phyloP scores from a whole-genome alignment of 805 yeast species.

The Ogataea methylovora region DNA sequence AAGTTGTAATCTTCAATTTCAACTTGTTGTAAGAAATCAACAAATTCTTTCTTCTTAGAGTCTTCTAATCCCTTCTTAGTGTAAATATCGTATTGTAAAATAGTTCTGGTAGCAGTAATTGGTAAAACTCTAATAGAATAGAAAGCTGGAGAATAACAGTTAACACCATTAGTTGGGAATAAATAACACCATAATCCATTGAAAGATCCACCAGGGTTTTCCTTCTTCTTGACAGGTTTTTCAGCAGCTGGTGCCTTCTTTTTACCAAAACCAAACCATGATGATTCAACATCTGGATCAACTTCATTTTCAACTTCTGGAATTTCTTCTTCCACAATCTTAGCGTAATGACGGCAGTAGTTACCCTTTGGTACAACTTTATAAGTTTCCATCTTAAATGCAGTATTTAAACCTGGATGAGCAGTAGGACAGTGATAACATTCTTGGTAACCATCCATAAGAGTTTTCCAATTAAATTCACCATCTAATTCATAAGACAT shows the following conservation, averaged over 20 bases:
- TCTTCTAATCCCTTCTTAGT: slow-evolving; percentile 51
- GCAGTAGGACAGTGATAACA: slow-evolving; percentile 66
- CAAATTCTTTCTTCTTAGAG: slow-evolving; percentile 49
- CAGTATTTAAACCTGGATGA: slow-evolving; percentile 50
- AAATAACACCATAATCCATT: slow-evolving; percentile 58
- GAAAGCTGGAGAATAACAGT: slow-evolving; percentile 64
- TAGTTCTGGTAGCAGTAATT: slow-evolving; percentile 42
- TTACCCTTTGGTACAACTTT: slow-evolving; percentile 52
- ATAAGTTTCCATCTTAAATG: slow-evolving; percentile 59
- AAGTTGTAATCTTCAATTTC: slow-evolving; percentile 56
- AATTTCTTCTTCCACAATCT: slow-evolving; percentile 33
- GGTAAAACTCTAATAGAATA: slow-evolving; percentile 56
- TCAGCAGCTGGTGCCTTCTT: slow-evolving; percentile 20
- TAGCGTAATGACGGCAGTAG: slow-evolving; percentile 57
- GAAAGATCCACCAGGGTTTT: slow-evolving; percentile 53
- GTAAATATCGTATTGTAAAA: slow-evolving; percentile 53
- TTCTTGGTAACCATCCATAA: slow-evolving; percentile 64
- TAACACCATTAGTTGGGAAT: slow-evolving; percentile 54
- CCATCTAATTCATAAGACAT: slow-evolving; percentile 61
- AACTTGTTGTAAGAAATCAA: slow-evolving; percentile 54
- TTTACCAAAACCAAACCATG: slow-evolving; percentile 49
- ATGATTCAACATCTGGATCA: slow-evolving; percentile 27
- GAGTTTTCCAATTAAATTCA: slow-evolving; percentile 57
- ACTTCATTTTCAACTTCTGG: slow-evolving; percentile 21
- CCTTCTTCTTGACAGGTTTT: slow-evolving; percentile 21